Evolutionary conservation across 768 basidiomycete species (phyloP), one percentile per base, ranked within the genome.

Genomic region (Podaxis sp.): DNA sequence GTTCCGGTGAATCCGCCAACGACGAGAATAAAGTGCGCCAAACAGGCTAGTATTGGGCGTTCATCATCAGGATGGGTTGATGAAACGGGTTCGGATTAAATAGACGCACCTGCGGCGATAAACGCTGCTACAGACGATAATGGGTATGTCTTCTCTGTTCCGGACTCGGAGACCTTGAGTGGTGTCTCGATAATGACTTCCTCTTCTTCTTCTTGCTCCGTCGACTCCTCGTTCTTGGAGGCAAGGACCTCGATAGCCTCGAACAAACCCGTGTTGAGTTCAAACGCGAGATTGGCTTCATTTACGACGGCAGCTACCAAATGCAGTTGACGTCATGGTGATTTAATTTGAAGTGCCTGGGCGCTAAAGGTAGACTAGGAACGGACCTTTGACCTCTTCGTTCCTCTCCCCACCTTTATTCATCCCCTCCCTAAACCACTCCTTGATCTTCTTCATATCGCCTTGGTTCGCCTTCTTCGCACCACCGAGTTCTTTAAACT

Each of bases 371-470:
- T 7, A 24, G 13, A 15, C 40, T 2, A 15, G 12, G 38, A 36
- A 65, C 73, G 64, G 60, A 82, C 84, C 75, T 76, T 84, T 85
- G 26, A 76, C 72, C 15, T 73, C 69, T 28, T 68, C 63, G 37
- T 78, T 68, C 54, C 74, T 75, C 12, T 79, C 79, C 13, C 78
- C 84, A 20, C 80, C 84, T 53, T 72, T 74, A 64, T 85, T 81
- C 78, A 86, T 80, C 1, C 84, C 84, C 24, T 74, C 80, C 53
- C 84, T 80, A 71, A 83, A 87, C 87, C 87, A 90, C 24, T 87
- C 82, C 75, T 91, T 91, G 72, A 91, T 87, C 66, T 84, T 83
- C 74, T 82, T 85, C 78, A 93, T 82, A 66, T 89, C 87, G 2
- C 85, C 84, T 61, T 80, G 77, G 2, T 73, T 78, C 0, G 84